Evolutionary conservation across 2,329 filamentous ascomycete genomes (phyloP).

Genomic region (Penicillium freii): DNA sequence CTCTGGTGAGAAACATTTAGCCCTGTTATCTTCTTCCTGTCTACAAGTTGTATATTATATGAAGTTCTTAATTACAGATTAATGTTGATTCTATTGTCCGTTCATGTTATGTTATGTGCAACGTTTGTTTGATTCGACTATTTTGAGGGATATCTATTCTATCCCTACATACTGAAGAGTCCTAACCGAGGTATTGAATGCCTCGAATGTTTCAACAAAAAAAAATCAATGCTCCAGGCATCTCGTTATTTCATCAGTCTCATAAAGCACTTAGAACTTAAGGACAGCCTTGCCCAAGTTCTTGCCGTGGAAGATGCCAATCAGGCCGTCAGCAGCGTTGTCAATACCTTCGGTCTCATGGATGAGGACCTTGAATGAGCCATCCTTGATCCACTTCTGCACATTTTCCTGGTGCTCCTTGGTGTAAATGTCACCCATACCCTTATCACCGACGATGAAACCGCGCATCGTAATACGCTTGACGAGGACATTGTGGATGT

Average conservation of each 20-base stretch:
- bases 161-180: neutral
- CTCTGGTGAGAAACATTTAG: constrained; percentile 17
- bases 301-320: constrained; percentile 72
- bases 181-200: constrained; percentile 19
- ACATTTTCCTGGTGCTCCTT: constrained; percentile 74
- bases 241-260: constrained; percentile 16
- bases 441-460: constrained; percentile 68
- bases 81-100: neutral
- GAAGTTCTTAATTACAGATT: neutral
- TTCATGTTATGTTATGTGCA: neutral
- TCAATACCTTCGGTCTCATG: constrained; percentile 74
- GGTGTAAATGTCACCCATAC: constrained; percentile 65
- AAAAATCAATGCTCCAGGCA: constrained; percentile 8
- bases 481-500: constrained; percentile 61
- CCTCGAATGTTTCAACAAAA: neutral
- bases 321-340: constrained; percentile 67
- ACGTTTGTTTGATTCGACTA: neutral
- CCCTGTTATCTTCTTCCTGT: constrained; percentile 14
- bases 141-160: neutral
- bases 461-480: constrained; percentile 69
- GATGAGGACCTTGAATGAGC: constrained; percentile 68
- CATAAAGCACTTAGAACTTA: constrained; percentile 55
- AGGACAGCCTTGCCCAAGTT: constrained; percentile 86
- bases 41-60: neutral
- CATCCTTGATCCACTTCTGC: constrained; percentile 72